phyloP scores from a whole-genome alignment of 2,329 filamentous ascomycete genomes.

The Falciphora oryzae region DNA sequence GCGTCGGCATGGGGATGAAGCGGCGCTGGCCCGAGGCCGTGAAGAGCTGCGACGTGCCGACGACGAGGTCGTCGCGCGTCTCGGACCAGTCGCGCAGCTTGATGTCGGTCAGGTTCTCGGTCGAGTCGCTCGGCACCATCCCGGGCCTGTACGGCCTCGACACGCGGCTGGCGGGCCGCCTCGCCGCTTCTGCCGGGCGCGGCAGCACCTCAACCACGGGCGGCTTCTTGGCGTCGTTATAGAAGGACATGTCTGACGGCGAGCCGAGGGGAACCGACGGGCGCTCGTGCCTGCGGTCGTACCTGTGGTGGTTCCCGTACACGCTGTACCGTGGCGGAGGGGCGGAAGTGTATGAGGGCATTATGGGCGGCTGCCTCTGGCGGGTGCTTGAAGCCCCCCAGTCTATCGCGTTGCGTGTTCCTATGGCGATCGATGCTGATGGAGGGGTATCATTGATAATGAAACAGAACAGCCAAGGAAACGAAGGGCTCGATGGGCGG shows the following conservation, averaged over 20 bases:
- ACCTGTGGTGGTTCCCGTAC: neutral
- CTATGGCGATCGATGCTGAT: neutral
- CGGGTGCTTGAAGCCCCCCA: no score
- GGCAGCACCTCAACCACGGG: neutral
- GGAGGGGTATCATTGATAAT: neutral
- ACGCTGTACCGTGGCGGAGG: neutral
- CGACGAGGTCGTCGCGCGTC: conserved; percentile 18
- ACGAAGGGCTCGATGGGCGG: neutral
- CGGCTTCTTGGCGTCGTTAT: neutral
- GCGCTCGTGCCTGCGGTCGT: neutral
- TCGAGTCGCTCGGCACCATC: conserved; percentile 15
- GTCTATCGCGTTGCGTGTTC: no score
- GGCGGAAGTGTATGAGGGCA: neutral
- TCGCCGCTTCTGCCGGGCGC: neutral
- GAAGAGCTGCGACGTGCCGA: conserved; percentile 21
- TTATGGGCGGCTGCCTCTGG: neutral
- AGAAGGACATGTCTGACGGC: neutral
- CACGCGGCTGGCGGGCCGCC: neutral
- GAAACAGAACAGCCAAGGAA: neutral
- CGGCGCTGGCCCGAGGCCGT: conserved; percentile 16
- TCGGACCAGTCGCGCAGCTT: conserved; percentile 14
- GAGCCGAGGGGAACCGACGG: neutral
- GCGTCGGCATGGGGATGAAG: conserved; percentile 24
- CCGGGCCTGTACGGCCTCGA: conserved; percentile 2
- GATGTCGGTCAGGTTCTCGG: conserved; percentile 16